Conservation (phyloP, 495 filamentous ascomycete genomes). For the Penicillium silybi region DNA sequence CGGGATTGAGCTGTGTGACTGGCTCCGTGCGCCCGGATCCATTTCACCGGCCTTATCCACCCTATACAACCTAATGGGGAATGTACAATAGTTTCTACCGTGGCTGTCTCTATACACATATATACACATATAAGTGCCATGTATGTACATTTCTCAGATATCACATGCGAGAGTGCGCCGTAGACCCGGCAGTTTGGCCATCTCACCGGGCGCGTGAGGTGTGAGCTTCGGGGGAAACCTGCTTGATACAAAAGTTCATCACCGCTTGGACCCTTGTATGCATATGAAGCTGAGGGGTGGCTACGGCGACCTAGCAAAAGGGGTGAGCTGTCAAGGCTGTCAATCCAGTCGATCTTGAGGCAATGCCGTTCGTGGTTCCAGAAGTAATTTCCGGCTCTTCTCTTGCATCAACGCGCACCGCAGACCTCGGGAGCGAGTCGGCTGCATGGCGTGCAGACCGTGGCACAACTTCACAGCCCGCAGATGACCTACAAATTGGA, state of each 20-base stretch:
- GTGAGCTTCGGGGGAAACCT: slow-evolving; percentile 1
- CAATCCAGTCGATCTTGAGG: not conserved
- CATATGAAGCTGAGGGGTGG: not conserved
- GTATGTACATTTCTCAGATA: not conserved
- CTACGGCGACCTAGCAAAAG: not conserved
- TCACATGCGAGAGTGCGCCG: not conserved
- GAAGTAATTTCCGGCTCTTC: not conserved
- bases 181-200: not conserved
- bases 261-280: not conserved
- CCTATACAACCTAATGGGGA: not conserved
- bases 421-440: slow-evolving; percentile 7
- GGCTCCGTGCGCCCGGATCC: not conserved
- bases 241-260: slow-evolving; percentile 4
- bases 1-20: not conserved
- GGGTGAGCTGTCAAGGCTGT: slow-evolving; percentile 1
- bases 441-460: slow-evolving; percentile 19
- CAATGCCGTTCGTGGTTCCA: not conserved
- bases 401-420: slow-evolving; percentile 4
- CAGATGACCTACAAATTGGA: slow-evolving; percentile 32
- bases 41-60: not conserved
- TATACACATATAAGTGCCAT: not conserved
- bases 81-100: not conserved
- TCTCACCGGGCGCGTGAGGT: not conserved
- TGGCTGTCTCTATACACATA: not conserved
- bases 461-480: slow-evolving; percentile 19